A percentile compares a stretch with the other conserved stretches of the same genome.
phyloP scores from a whole-genome alignment of 2,329 filamentous ascomycete genomes.

The Botryotinia calthae region DNA sequence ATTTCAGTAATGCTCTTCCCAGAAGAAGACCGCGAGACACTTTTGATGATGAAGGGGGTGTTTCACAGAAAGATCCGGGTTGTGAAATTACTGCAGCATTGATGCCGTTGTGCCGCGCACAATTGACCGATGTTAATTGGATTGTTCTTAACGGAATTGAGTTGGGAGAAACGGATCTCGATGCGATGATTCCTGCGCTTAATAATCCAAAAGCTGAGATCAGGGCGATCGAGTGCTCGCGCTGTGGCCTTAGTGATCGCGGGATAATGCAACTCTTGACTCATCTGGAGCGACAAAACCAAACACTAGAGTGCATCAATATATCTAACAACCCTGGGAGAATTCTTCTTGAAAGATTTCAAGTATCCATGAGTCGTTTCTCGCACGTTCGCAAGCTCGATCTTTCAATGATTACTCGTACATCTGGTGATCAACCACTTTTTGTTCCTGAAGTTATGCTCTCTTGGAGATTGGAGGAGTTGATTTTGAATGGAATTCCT shows the following conservation, averaged over 20 bases:
- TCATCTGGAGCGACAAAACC: slow-evolving; percentile 61
- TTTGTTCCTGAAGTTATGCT: slow-evolving; percentile 64
- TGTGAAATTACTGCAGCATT: slow-evolving; percentile 69
- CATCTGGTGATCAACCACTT: slow-evolving; percentile 61
- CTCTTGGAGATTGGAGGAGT: slow-evolving; percentile 64
- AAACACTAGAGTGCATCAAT: slow-evolving; percentile 64
- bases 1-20: slow-evolving; percentile 62
- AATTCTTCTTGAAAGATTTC: slow-evolving; percentile 61
- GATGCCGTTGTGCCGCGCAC: slow-evolving; percentile 63
- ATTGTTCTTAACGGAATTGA: slow-evolving; percentile 65
- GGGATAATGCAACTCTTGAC: slow-evolving; percentile 62
- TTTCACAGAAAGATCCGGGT: slow-evolving; percentile 56
- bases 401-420: slow-evolving; percentile 62
- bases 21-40: slow-evolving; percentile 47
- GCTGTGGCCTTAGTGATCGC: slow-evolving; percentile 58
- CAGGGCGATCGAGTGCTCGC: slow-evolving; percentile 64
- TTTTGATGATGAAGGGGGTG: slow-evolving; percentile 46
- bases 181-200: slow-evolving; percentile 62
- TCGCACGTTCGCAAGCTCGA: slow-evolving; percentile 64
- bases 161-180: slow-evolving; percentile 68
- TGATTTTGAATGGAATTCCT: slow-evolving; percentile 61
- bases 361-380: slow-evolving; percentile 65
- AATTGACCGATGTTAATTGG: slow-evolving; percentile 70
- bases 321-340: slow-evolving; percentile 66
- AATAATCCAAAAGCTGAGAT: slow-evolving; percentile 63